Percentiles rank a stretch among this genome's conserved stretches.
These are phyloP conservation scores for Talaromyces sp. DNA, from an alignment of 2,329 filamentous ascomycete species.

Conservation along the genomic window DNA sequence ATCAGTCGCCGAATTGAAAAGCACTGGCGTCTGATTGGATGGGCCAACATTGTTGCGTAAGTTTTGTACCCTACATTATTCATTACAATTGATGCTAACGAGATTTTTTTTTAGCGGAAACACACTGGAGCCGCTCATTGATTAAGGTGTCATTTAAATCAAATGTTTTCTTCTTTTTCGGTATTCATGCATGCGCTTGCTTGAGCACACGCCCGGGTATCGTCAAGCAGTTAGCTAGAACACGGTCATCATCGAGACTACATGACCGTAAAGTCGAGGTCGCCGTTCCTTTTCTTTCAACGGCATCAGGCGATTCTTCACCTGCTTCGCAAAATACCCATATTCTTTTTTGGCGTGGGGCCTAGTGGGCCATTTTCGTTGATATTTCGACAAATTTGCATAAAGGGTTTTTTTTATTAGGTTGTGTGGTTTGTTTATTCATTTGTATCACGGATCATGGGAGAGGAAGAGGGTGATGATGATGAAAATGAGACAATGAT, in stretches of 20 bases:
- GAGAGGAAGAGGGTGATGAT: conserved; percentile 7
- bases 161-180: background rate
- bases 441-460: conserved; percentile 3
- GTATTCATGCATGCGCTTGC: conserved; percentile 3
- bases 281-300: background rate
- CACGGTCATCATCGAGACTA: background rate
- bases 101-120: conserved; percentile 34
- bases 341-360: background rate
- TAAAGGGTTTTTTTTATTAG: background rate
- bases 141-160: conserved; percentile 24
- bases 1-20: conserved; percentile 96
- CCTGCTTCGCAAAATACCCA: background rate
- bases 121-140: conserved; percentile 42
- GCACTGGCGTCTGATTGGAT: conserved; percentile 94
- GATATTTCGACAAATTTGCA: background rate
- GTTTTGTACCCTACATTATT: conserved; percentile 18
- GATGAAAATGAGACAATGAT: conserved; percentile 11
- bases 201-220: background rate
- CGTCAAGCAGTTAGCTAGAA: background rate
- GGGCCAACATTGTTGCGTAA: conserved; percentile 70
- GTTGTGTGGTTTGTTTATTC: conserved; percentile 4
- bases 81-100: conserved; percentile 5
- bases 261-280: background rate
- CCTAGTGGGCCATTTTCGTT: background rate
- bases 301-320: background rate